Percentiles rank a stretch among this genome's conserved stretches.
phyloP scores from a whole-genome alignment of 2,329 filamentous ascomycete species.

The Phaeosphaeria sp. region DNA sequence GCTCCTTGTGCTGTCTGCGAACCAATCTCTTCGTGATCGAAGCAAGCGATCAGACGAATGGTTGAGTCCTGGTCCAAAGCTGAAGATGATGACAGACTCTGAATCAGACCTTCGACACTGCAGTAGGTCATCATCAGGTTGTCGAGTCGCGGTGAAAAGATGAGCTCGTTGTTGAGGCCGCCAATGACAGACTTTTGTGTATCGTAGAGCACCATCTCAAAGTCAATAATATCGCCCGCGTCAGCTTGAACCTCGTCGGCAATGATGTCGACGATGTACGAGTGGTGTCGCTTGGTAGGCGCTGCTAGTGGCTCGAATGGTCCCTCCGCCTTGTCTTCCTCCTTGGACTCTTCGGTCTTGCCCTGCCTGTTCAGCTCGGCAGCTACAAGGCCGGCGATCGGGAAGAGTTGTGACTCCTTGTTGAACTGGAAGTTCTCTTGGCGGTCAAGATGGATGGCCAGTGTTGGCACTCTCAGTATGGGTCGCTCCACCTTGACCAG shows the following conservation, averaged over 20 bases:
- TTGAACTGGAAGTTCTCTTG: slow-evolving; percentile 89
- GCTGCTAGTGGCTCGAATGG: slow-evolving; percentile 77
- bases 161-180: slow-evolving; percentile 89
- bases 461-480: slow-evolving; percentile 87
- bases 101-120: slow-evolving; percentile 82
- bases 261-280: slow-evolving; percentile 83
- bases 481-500: slow-evolving; percentile 91
- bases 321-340: slow-evolving; percentile 49
- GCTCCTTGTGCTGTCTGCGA: slow-evolving; percentile 92
- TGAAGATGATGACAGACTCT: slow-evolving; percentile 70
- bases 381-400: slow-evolving; percentile 85
- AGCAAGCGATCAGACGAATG: slow-evolving; percentile 91
- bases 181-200: slow-evolving; percentile 90
- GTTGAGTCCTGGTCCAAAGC: slow-evolving; percentile 77
- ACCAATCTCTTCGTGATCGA: slow-evolving; percentile 98
- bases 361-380: slow-evolving; percentile 84
- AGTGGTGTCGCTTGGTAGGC: slow-evolving; percentile 84
- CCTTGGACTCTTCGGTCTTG: slow-evolving; percentile 58
- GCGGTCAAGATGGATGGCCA: slow-evolving; percentile 93
- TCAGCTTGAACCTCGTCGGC: slow-evolving; percentile 77
- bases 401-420: slow-evolving; percentile 95
- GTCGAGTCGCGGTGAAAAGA: slow-evolving; percentile 94
- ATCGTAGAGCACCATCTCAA: slow-evolving; percentile 96
- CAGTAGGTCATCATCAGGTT: slow-evolving; percentile 98
- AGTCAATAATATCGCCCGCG: slow-evolving; percentile 80